Percentiles rank a stretch among this genome's conserved stretches.
phyloP scores from a whole-genome alignment of 2,329 filamentous ascomycete genomes.

The Cladophialophora immunda region DNA sequence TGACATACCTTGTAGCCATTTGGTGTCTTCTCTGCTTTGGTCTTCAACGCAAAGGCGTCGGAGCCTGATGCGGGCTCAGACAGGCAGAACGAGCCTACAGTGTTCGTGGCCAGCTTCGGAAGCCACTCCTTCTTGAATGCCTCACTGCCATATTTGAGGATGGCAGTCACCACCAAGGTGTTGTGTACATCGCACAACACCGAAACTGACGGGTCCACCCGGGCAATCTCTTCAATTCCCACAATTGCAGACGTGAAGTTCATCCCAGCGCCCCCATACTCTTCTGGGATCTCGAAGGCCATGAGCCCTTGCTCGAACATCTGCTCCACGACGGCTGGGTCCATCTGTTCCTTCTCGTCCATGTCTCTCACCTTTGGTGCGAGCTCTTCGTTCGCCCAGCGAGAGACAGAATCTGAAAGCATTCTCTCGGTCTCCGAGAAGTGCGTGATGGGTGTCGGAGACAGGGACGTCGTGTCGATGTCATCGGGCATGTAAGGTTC shows the following conservation, averaged over 20 bases:
- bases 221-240: conserved; percentile 94
- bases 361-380: conserved; percentile 93
- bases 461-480: conserved; percentile 75
- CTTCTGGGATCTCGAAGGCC: conserved; percentile 96
- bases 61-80: conserved; percentile 93
- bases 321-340: conserved; percentile 84
- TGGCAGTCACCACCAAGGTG: conserved; percentile 92
- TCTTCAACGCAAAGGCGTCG: conserved; percentile 94
- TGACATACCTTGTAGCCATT: conserved; percentile 69
- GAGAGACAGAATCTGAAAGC: conserved; percentile 88
- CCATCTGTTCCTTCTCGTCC: conserved; percentile 97
- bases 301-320: conserved; percentile 97
- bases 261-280: conserved; percentile 96
- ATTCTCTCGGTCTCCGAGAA: conserved; percentile 87
- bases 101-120: conserved; percentile 87
- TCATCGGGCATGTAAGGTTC: conserved; percentile 46
- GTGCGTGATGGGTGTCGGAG: conserved; percentile 91
- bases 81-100: conserved; percentile 89
- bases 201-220: conserved; percentile 92
- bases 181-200: conserved; percentile 98
- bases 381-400: conserved; percentile 89
- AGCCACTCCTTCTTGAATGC: conserved; percentile 85
- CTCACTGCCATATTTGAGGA: conserved; percentile 83
- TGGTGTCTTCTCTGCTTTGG: conserved; percentile 83
- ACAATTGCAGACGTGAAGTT: conserved; percentile 98